Conservation (phyloP, 2,329 filamentous ascomycete species). For the Pyricularia pennisetigena region DNA sequence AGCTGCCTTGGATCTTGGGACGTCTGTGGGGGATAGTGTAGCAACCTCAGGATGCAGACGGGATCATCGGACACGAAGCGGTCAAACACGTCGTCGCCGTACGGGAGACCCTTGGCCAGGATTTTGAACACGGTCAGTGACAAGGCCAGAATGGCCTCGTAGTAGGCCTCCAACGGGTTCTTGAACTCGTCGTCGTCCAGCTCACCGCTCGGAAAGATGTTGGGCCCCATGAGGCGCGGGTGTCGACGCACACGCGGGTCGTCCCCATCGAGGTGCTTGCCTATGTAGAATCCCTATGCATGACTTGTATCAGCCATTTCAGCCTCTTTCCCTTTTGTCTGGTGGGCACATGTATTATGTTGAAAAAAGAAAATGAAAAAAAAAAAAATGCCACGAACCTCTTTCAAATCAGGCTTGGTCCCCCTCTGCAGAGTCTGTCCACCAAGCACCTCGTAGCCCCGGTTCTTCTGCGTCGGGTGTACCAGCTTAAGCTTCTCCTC, state of each 20-base stretch:
- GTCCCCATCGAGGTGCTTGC: slow-evolving; percentile 23
- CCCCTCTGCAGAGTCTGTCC: slow-evolving; percentile 33
- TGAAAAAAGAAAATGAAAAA: no score
- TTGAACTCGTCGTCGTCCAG: slow-evolving; percentile 21
- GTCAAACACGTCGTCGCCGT: slow-evolving; percentile 29
- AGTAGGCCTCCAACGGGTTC: slow-evolving; percentile 27
- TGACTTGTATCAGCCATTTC: slow-evolving; percentile 3
- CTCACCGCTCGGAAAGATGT: slow-evolving; percentile 21
- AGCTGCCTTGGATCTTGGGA: slow-evolving; percentile 19
- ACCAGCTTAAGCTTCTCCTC: slow-evolving; percentile 32
- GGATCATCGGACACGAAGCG: slow-evolving; percentile 30
- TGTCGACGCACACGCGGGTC: slow-evolving; percentile 21
- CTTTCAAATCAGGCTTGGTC: slow-evolving; percentile 35
- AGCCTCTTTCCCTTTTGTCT: background rate
- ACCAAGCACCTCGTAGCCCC: slow-evolving; percentile 39
- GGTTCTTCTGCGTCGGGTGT: slow-evolving; percentile 19
- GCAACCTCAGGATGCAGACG: slow-evolving; percentile 31
- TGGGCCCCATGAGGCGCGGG: slow-evolving; percentile 29
- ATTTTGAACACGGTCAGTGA: slow-evolving; percentile 29
- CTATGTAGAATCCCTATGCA: slow-evolving; percentile 25
- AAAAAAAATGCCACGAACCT: slow-evolving; percentile 13
- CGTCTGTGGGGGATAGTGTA: slow-evolving; percentile 37
- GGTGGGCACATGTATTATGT: background rate
- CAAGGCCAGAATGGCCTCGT: slow-evolving; percentile 26
- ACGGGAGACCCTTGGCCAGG: slow-evolving; percentile 29